These are phyloP conservation scores for Hyphopichia wangnamkhiaoensis DNA, from an alignment of 1,139 yeast species.

Conservation along the genomic window DNA sequence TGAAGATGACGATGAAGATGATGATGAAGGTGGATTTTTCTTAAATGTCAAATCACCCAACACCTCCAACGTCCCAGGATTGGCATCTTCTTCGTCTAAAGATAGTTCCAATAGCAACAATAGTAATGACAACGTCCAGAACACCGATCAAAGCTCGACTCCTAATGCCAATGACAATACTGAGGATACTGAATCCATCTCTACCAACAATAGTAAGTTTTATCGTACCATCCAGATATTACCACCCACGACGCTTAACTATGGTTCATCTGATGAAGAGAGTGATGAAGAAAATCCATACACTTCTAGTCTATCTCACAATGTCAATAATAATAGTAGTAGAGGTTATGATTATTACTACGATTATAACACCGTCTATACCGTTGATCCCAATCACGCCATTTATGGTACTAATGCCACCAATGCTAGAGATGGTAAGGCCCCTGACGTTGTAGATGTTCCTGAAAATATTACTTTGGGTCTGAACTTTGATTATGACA, in stretches of 20 bases:
- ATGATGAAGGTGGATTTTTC: constrained; percentile 73
- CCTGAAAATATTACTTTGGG: constrained; percentile 48
- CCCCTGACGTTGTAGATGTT: constrained; percentile 45
- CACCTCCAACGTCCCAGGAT: constrained; percentile 17
- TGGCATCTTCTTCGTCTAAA: constrained; percentile 10
- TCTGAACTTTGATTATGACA: constrained; percentile 41
- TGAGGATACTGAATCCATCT: constrained; percentile 31
- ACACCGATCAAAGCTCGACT: too few relatives aligned
- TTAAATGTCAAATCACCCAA: constrained; percentile 54
- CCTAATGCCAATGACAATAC: constrained; percentile 15
- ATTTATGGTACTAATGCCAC: constrained; percentile 28
- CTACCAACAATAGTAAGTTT: constrained; percentile 25
- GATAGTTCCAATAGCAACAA: constrained; percentile 5
- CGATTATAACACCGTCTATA: constrained; percentile 83
- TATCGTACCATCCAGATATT: constrained; percentile 66
- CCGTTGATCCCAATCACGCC: constrained; percentile 54
- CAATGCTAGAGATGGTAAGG: constrained; percentile 14
- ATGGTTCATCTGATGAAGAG: constrained; percentile 72
- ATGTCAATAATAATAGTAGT: constrained; percentile 60
- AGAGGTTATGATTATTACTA: constrained; percentile 84
- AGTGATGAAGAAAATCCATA: constrained; percentile 57
- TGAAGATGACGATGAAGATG: constrained; percentile 50
- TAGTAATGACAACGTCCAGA: too few relatives aligned
- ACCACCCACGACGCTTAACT: constrained; percentile 81
- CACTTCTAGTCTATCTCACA: constrained; percentile 70